Evolutionary conservation across 2,329 filamentous ascomycete genomes (phyloP).

Genomic region (Pleomassaria siparia): DNA sequence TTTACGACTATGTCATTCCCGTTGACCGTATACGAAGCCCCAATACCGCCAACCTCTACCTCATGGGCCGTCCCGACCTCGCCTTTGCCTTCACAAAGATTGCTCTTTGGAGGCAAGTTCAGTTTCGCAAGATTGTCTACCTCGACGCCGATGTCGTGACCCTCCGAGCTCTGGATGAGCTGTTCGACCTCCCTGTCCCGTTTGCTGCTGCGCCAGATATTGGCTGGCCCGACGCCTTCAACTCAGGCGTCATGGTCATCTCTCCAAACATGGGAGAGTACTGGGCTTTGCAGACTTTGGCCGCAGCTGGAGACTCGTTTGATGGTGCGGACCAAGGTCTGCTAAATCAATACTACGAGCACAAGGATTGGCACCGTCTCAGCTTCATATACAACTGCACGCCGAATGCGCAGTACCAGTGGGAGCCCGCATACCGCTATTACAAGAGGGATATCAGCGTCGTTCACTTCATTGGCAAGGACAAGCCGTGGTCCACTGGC

Average conservation of each 20-base stretch:
- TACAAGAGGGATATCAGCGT: slow-evolving; percentile 87
- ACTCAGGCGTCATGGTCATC: slow-evolving; percentile 94
- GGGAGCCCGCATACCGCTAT: slow-evolving; percentile 90
- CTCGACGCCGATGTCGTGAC: slow-evolving; percentile 94
- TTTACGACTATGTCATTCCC: slow-evolving; percentile 88
- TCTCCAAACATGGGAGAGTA: slow-evolving; percentile 86
- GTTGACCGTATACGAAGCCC: slow-evolving; percentile 78
- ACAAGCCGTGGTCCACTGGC: slow-evolving; percentile 76
- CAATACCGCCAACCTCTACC: slow-evolving; percentile 76
- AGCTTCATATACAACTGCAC: slow-evolving; percentile 98
- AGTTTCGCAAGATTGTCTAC: slow-evolving; percentile 92
- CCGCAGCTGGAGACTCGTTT: slow-evolving; percentile 85
- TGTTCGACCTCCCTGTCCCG: slow-evolving; percentile 67
- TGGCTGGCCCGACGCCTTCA: slow-evolving; percentile 98
- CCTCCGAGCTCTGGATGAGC: slow-evolving; percentile 85
- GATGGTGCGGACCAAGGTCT: slow-evolving; percentile 96
- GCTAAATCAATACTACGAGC: slow-evolving; percentile 89
- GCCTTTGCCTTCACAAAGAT: slow-evolving; percentile 97
- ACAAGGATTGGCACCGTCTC: slow-evolving; percentile 75
- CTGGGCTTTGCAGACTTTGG: slow-evolving; percentile 79
- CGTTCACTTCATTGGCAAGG: slow-evolving; percentile 89
- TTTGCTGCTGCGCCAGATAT: slow-evolving; percentile 86
- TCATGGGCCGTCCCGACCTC: slow-evolving; percentile 90
- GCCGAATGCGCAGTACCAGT: slow-evolving; percentile 95
- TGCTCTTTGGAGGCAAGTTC: slow-evolving; percentile 84